Percentiles rank a stretch among this genome's conserved stretches.
Evolutionary conservation across 2,329 filamentous ascomycete species (phyloP).

Genomic region (Verruconis gallopava): DNA sequence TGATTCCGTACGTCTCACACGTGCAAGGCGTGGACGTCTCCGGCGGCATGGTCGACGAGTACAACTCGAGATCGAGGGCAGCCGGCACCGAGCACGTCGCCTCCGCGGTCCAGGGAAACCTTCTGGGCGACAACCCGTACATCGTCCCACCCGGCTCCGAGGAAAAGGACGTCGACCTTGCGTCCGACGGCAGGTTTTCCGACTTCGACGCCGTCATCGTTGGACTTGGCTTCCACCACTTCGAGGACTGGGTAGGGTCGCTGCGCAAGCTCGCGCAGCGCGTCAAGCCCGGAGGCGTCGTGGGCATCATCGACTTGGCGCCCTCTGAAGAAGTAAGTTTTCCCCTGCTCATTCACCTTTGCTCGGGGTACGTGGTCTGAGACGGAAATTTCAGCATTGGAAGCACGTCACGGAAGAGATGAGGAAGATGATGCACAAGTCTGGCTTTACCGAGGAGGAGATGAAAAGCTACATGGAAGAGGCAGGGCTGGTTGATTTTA

Average conservation of each 20-base stretch:
- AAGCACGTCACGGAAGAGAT: conserved; percentile 1
- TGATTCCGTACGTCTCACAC: not conserved
- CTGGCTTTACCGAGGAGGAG: conserved; percentile 7
- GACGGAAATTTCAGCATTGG: not conserved
- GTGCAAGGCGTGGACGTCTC: conserved; percentile 3
- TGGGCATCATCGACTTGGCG: conserved; percentile 8
- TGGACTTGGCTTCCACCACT: conserved; percentile 7
- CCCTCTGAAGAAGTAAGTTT: conserved; percentile 1
- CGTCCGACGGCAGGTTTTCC: not conserved
- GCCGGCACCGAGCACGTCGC: not conserved
- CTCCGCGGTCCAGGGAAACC: not conserved
- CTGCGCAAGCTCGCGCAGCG: conserved; percentile 1
- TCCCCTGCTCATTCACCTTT: not conserved
- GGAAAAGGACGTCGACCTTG: not conserved
- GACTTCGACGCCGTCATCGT: conserved; percentile 5
- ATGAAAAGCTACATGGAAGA: conserved; percentile 8
- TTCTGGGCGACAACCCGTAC: not conserved
- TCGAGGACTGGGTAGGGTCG: not conserved
- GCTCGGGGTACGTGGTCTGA: not conserved
- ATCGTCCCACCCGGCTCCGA: not conserved
- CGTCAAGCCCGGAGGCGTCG: conserved; percentile 2
- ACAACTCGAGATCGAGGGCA: not conserved
- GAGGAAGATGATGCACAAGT: conserved; percentile 5
- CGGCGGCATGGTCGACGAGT: conserved; percentile 1
- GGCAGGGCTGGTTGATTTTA: conserved; percentile 7